phyloP scores from a whole-genome alignment of 352 stramenopile genomes.

The Phytopythium ostracodes region DNA sequence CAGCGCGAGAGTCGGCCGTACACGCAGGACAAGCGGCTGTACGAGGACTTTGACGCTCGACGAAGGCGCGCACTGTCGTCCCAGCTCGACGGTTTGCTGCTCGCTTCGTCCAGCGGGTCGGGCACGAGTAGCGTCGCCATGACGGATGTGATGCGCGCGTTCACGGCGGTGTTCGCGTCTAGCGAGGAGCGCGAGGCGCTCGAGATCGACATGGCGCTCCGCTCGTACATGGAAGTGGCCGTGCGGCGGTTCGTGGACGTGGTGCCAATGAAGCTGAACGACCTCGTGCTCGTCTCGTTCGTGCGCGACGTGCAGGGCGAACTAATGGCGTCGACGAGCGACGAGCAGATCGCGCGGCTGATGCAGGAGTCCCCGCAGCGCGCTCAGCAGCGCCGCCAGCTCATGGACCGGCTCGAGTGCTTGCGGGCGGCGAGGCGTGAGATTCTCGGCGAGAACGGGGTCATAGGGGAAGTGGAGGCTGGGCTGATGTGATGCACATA shows the following conservation, averaged over 20 bases:
- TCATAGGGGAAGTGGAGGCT: not conserved
- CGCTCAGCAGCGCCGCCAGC: conserved; percentile 11
- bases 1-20: conserved; percentile 29
- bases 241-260: conserved; percentile 28
- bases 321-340: conserved; percentile 17
- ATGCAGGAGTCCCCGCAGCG: conserved; percentile 20
- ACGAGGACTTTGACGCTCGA: conserved; percentile 21
- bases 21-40: conserved; percentile 28
- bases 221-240: conserved; percentile 30
- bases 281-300: conserved; percentile 21
- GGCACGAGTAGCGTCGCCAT: conserved; percentile 8
- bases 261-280: conserved; percentile 39
- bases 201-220: conserved; percentile 33
- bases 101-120: conserved; percentile 4
- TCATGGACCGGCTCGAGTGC: conserved; percentile 14
- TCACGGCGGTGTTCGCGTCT: conserved; percentile 12
- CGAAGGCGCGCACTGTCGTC: conserved; percentile 13
- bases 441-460: conserved; percentile 14
- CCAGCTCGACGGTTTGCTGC: conserved; percentile 13
- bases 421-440: conserved; percentile 18
- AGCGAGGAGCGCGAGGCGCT: conserved; percentile 29
- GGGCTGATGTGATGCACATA: not conserved
- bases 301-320: conserved; percentile 25
- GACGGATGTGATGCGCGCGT: not conserved
- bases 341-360: conserved; percentile 30